These are phyloP conservation scores for Blastobotrys ciferrii DNA, from an alignment of 1,139 yeast species.

Conservation along the genomic window DNA sequence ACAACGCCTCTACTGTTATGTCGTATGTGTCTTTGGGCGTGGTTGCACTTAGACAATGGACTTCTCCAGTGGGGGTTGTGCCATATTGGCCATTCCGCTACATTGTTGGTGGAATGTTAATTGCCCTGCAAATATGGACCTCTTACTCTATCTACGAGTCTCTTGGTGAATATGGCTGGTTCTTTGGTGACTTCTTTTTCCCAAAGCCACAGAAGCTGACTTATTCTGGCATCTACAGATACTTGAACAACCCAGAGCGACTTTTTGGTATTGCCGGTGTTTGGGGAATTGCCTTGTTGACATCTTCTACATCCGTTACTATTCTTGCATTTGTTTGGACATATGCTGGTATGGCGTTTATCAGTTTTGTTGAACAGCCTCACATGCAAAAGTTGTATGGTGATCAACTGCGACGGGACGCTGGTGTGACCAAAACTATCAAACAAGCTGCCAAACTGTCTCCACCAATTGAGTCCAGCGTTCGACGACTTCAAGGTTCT, in stretches of 20 bases:
- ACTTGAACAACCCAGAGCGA: slow-evolving; percentile 82
- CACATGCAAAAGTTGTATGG: slow-evolving; percentile 83
- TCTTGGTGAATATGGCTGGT: slow-evolving; percentile 86
- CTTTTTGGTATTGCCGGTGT: slow-evolving; percentile 78
- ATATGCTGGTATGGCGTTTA: slow-evolving; percentile 60
- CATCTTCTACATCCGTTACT: slow-evolving; percentile 57
- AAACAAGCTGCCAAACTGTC: slow-evolving; percentile 41
- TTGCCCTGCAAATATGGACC: slow-evolving; percentile 69
- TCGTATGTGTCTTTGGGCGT: slow-evolving; percentile 43
- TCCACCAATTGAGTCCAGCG: slow-evolving; percentile 33
- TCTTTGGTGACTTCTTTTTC: slow-evolving; percentile 82
- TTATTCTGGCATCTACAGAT: slow-evolving; percentile 81
- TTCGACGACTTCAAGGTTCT: slow-evolving; percentile 36
- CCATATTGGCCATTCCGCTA: slow-evolving; percentile 51
- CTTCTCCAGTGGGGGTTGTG: slow-evolving; percentile 32
- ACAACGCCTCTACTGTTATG: slow-evolving; percentile 49
- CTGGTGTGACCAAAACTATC: slow-evolving; percentile 67
- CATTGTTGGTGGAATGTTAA: slow-evolving; percentile 54
- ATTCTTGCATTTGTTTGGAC: slow-evolving; percentile 68
- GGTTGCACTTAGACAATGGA: slow-evolving; percentile 39
- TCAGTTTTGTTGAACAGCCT: slow-evolving; percentile 72
- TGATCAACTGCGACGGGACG: slow-evolving; percentile 45
- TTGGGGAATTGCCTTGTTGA: slow-evolving; percentile 71
- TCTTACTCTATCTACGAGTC: slow-evolving; percentile 68
- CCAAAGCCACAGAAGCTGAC: slow-evolving; percentile 55